Percentiles rank a stretch among this genome's conserved stretches.
Conservation (phyloP, 306 rosid species). For the Rosa chinensis region DNA sequence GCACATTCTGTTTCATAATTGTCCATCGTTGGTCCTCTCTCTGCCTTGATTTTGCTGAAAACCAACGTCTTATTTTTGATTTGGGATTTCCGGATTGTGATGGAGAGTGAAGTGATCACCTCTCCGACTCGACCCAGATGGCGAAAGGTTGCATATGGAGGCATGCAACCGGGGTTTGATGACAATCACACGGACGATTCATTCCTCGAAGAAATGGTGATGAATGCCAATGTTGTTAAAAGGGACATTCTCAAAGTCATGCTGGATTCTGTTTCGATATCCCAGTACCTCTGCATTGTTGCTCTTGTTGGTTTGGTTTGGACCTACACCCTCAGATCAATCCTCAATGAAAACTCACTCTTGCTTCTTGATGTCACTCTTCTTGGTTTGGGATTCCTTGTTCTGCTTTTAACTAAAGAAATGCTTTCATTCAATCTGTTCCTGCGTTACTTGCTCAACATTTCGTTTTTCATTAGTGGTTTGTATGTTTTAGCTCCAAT, state of each 20-base stretch:
- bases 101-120: conserved; percentile 42
- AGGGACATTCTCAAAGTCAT: conserved; percentile 83
- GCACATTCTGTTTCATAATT: too few species aligned
- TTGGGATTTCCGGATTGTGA: conserved; percentile 18
- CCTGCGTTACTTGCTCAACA: conserved; percentile 63
- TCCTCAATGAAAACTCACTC: conserved; percentile 69
- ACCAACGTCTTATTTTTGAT: neutral
- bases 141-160: conserved; percentile 95
- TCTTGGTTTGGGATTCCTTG: conserved; percentile 67
- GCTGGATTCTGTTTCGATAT: conserved; percentile 76
- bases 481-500: conserved; percentile 85
- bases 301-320: conserved; percentile 90
- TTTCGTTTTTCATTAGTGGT: conserved; percentile 69
- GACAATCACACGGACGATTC: conserved; percentile 87
- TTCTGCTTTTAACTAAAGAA: conserved; percentile 74
- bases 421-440: conserved; percentile 73
- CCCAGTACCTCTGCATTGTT: conserved; percentile 85
- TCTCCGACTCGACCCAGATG: conserved; percentile 50
- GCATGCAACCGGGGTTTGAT: conserved; percentile 89
- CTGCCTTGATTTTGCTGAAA: too few species aligned
- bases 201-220: conserved; percentile 88
- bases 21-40: too few species aligned
- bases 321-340: conserved; percentile 68
- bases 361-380: conserved; percentile 64
- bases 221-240: conserved; percentile 88